Evolutionary conservation across 202 grass and related monocot genomes (phyloP).

Genomic region (Brachypodium distachyon): DNA sequence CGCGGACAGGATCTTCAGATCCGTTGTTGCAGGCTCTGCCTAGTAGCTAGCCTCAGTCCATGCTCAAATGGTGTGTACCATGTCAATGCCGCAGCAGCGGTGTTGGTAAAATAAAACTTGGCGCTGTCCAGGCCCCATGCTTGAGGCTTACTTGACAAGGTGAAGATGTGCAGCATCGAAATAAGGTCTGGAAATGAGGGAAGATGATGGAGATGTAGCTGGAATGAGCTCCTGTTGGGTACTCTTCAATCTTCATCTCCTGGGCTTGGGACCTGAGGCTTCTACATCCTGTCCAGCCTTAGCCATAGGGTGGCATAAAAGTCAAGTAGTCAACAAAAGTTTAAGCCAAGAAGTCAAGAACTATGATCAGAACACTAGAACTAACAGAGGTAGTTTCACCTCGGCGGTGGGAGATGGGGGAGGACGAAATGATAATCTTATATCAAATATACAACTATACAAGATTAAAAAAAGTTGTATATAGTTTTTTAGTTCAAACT

Average conservation of each 20-base stretch:
- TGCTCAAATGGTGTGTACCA: background rate
- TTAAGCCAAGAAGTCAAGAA: background rate
- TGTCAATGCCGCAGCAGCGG: no score
- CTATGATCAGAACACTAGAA: no score
- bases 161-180: background rate
- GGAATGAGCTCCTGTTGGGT: background rate
- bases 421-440: background rate
- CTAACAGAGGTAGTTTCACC: no score
- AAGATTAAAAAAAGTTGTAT: background rate
- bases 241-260: background rate
- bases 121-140: background rate
- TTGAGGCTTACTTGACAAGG: background rate
- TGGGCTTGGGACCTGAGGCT: background rate
- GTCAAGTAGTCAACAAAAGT: background rate
- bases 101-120: no score
- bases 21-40: background rate
- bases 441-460: background rate
- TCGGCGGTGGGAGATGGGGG: no score
- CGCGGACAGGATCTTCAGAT: background rate
- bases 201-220: background rate
- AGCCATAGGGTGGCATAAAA: background rate
- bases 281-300: background rate
- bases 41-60: no score
- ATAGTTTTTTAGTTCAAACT: no score
- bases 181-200: background rate